Conservation (phyloP, 768 basidiomycete species). For the Kwoniella bestiolae region DNA sequence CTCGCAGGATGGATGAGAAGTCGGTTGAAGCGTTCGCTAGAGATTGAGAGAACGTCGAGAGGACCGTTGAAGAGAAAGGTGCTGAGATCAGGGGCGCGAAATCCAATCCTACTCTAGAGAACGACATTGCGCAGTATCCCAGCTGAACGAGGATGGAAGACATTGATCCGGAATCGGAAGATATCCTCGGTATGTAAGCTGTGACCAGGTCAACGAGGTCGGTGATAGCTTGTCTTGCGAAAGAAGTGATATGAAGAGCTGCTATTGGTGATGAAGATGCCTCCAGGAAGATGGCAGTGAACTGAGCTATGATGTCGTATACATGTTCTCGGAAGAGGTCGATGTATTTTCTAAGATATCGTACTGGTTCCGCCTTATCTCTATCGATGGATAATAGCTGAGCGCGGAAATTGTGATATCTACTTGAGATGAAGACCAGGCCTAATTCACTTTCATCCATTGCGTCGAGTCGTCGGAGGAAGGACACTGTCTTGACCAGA, state of each 20-base stretch:
- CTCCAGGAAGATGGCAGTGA: conserved; percentile 84
- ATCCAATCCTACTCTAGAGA: conserved; percentile 88
- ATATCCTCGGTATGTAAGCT: conserved; percentile 64
- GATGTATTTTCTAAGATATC: conserved; percentile 82
- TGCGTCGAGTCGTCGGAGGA: conserved; percentile 79
- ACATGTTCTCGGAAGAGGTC: conserved; percentile 90
- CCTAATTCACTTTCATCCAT: conserved; percentile 77
- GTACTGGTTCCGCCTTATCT: conserved; percentile 72
- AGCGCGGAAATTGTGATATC: conserved; percentile 67
- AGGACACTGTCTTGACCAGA: conserved; percentile 85
- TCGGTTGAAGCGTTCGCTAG: conserved; percentile 60
- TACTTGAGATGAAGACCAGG: conserved; percentile 77
- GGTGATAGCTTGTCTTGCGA: conserved; percentile 61
- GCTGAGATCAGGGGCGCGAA: conserved; percentile 72
- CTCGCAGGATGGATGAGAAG: conserved; percentile 36
- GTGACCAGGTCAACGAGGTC: conserved; percentile 60
- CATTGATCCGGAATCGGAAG: conserved; percentile 64
- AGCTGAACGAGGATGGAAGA: conserved; percentile 88
- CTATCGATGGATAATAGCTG: conserved; percentile 65
- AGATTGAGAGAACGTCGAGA: conserved; percentile 64
- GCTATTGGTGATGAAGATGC: conserved; percentile 25
- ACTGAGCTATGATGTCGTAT: conserved; percentile 89
- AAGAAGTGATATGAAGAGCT: conserved; percentile 68
- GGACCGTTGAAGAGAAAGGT: conserved; percentile 71
- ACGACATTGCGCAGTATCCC: conserved; percentile 89